Evolutionary conservation across 176 grass and related monocot species (phyloP), one percentile per base, ranked within the genome.

Genomic region (Otatea glauca): DNA sequence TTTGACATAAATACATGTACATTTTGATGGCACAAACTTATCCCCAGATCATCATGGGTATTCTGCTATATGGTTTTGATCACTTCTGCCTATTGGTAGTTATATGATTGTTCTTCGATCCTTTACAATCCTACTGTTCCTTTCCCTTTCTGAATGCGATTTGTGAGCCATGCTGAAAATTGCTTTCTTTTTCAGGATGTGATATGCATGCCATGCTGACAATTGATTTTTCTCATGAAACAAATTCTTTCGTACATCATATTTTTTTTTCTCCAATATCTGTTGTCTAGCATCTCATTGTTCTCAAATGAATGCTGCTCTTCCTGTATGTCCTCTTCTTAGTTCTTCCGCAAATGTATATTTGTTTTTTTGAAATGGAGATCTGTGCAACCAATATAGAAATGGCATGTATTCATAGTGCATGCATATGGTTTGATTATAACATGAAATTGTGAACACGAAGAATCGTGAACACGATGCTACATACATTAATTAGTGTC

Each of bases 371-470:
- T 59, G 4, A 76, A 49, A 76, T 70, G 38, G n/a, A 9, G 37
- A 39, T 67, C 2, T 34, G 2, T 49, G 21, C 68, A 50, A 70
- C 32, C n/a, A 62, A 45, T 50, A 63, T 71, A 32, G 13, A 6
- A 11, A 75, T 18, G 3, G 0, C 7, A 1, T 34, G 55, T 47
- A 25, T 86, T 73, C 12, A 68, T 47, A 75, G 38, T 67, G 12
- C 38, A 58, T 87, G 85, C 37, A 6, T 38, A 5, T 50, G 8
- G 13, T 70, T 61, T n/a, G 11, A 77, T 27, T 68, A 32, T 76
- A 76, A 14, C 49, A 80, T 5, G 5, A 79, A 60, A 60, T 43
- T 65, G 18, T 21, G 14, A 27, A 17, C n/a, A n/a, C n/a, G n/a
- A n/a, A n/a, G n/a, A n/a, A n/a, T n/a, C n/a, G n/a, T n/a, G n/a